Evolutionary conservation across 108 stramenopile genomes (phyloP).

Genomic region (Skeletonema tropicum): DNA sequence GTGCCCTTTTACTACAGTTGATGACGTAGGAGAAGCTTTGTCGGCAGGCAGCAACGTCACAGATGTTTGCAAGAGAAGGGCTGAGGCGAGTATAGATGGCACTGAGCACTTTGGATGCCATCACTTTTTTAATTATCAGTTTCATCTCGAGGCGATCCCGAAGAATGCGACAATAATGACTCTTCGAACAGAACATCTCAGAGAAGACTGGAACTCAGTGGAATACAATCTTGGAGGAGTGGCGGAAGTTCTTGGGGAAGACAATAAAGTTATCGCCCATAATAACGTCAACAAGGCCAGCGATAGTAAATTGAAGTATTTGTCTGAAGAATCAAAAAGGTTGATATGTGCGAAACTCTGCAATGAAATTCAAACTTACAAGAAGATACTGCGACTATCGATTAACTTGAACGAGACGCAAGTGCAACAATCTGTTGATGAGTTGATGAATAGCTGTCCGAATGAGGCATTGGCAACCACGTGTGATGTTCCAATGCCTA

Average conservation of each 20-base stretch:
- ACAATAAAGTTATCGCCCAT: neutral
- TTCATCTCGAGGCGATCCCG: slow-evolving; percentile 36
- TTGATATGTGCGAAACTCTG: slow-evolving; percentile 42
- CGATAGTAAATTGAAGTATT: slow-evolving; percentile 10
- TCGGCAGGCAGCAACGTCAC: slow-evolving; percentile 14
- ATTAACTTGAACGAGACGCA: slow-evolving; percentile 39
- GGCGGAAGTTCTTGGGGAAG: neutral
- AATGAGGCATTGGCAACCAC: slow-evolving; percentile 22
- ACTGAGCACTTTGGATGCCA: slow-evolving; percentile 32
- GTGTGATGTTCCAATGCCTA: slow-evolving; percentile 24
- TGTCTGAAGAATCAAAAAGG: slow-evolving; percentile 37
- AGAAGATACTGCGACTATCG: slow-evolving; percentile 31
- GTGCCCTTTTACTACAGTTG: slow-evolving; percentile 16
- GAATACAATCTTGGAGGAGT: slow-evolving; percentile 2
- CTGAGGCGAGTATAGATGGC: slow-evolving; percentile 18
- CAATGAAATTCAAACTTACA: slow-evolving; percentile 59
- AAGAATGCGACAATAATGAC: slow-evolving; percentile 25
- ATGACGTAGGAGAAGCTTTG: slow-evolving; percentile 17
- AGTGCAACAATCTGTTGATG: slow-evolving; percentile 31
- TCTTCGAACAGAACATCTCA: slow-evolving; percentile 28
- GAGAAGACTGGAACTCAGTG: slow-evolving; percentile 26
- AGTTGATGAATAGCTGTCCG: slow-evolving; percentile 35
- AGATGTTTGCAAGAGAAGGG: slow-evolving; percentile 17
- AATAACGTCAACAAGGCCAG: neutral
- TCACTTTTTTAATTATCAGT: slow-evolving; percentile 41